These are phyloP conservation scores for Neovahlkampfia damariscottae DNA, from an alignment of 78 protist genomes.

Conservation along the genomic window DNA sequence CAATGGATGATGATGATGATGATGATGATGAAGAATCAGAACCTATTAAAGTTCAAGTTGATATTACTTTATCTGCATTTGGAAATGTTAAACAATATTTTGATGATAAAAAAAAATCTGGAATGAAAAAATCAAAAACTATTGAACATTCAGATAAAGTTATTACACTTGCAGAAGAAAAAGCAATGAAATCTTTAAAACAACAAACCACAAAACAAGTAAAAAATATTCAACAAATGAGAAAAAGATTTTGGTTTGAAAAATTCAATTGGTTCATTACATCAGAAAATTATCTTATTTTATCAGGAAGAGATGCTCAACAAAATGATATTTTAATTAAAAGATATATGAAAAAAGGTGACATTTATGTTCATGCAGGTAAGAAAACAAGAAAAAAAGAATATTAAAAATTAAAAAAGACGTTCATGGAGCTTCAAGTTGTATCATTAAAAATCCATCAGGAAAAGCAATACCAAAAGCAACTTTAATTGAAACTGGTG, in stretches of 20 bases:
- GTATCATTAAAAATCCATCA: slow-evolving; percentile 57
- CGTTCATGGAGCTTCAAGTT: slow-evolving; percentile 74
- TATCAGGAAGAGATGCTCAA: slow-evolving; percentile 84
- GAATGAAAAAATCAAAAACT: slow-evolving; percentile 60
- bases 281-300: slow-evolving; percentile 71
- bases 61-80: slow-evolving; percentile 59
- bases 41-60: slow-evolving; percentile 51
- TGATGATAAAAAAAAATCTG: slow-evolving; percentile 44
- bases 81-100: slow-evolving; percentile 71
- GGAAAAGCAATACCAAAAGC: slow-evolving; percentile 19
- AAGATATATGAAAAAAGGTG: slow-evolving; percentile 44
- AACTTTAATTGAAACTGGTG: slow-evolving; percentile 52
- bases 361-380: slow-evolving; percentile 90
- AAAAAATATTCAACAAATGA: slow-evolving; percentile 32
- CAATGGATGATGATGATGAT: slow-evolving; percentile 18
- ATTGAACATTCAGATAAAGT: slow-evolving; percentile 45
- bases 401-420: no score
- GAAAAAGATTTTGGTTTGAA: slow-evolving; percentile 90
- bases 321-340: slow-evolving; percentile 82
- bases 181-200: slow-evolving; percentile 11
- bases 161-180: slow-evolving; percentile 42
- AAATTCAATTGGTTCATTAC: slow-evolving; percentile 92
- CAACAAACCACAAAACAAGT: not conserved
- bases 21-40: slow-evolving; percentile 15
- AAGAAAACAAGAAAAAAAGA: no score